Base-by-base conservation (phyloP, 139 green algal genomes). In the Chlorokybus atmophyticus region DNA sequence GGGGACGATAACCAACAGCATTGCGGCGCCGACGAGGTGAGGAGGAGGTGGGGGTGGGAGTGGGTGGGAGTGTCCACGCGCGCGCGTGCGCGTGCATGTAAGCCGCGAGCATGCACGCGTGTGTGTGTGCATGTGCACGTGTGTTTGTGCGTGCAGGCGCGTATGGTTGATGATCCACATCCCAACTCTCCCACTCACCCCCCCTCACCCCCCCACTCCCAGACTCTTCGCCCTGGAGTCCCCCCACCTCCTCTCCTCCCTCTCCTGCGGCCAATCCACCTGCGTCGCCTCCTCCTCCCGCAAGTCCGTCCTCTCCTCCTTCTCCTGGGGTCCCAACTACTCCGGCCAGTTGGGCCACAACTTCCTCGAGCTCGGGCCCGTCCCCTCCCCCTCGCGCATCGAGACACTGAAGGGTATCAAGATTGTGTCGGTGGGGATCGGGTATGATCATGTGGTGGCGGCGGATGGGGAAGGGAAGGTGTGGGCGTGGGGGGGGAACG, bases 401-500 rank as follows among this genome's bases (percentile, higher is more conserved):
- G 60, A 68, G 7, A 17, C 40, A 19, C 39, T 68, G 17, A 38
- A 61, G 50, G 25, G 21, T 4, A 23, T 39, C 7, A 47, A 59
- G 19, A 24, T 28, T 4, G 39, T 40, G n/a, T 27, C 14, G 10
- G 39, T 39, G 2, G 62, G 32, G 52, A 35, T 29, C n/a, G 63
- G 63, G 6, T 24, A 49, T 2, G 27, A 29, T 32, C 62, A 70
- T 24, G 54, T 49, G 25, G 10, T 70, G 32, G 62, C 56, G 30
- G 55, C 66, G 4, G 51, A 14, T 23, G 56, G 10, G 2, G 21
- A n/a, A 4, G 62, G 62, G n/a, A 0, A 62, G n/a, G 71, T 86
- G 41, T 80, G 62, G 32, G 65, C 58, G 2, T 86, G 79, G 79
- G 79, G 79, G 32, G 51, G 55, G 40, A 79, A 83, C 55, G 59